Base-by-base conservation (phyloP, 164 flowering plant genomes). In the Nelumbo lutea region DNA sequence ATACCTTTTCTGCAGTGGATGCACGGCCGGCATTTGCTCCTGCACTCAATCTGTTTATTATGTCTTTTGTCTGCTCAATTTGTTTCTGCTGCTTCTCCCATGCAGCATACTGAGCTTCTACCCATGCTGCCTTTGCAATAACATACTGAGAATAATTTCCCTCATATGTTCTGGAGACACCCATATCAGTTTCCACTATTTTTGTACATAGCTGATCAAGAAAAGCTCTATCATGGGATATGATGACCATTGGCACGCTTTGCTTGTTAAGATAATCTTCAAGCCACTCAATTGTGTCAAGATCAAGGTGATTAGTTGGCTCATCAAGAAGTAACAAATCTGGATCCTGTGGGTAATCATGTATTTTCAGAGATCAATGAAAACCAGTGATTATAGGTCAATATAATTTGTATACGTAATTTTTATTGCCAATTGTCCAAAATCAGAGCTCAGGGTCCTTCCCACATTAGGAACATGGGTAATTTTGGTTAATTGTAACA, bases 51-150 rank as follows among this genome's bases (percentile, higher is more conserved):
- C 97, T 84, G 68, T 43, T 84, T 68, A 96, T 91, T 1, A 96
- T 73, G 72, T 84, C 98, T 72, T 72, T 90, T 15, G 95, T 86
- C 0, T 85, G 87, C 52, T 84, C 98, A 70, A 96, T 91, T 83
- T 96, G 92, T 78, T 90, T 96, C 78, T 93, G 98, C 72, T 96
- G 99, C 85, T 93, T 96, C 77, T 96, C 98, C 98, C 97, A 96
- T 43, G 98, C 97, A 43, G 89, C 87, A 81, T 80, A 58, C 73
- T 90, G 99, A 76, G 95, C 76, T 83, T 93, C 99, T 67, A 93
- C 68, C 98, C 96, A 90, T 68, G 88, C 78, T 15, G 88, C 98
- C 81, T 90, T 96, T 51, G 91, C 68, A 69, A 86, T 59, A 15
- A 93, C 64, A 75, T 86, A 96, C 66, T 89, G 78, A 46, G 99